A percentile compares a stretch with the other conserved stretches of the same genome.
These are phyloP conservation scores for Vaccinium darrowii DNA, from an alignment of 148 eudicot genomes.

Conservation along the genomic window DNA sequence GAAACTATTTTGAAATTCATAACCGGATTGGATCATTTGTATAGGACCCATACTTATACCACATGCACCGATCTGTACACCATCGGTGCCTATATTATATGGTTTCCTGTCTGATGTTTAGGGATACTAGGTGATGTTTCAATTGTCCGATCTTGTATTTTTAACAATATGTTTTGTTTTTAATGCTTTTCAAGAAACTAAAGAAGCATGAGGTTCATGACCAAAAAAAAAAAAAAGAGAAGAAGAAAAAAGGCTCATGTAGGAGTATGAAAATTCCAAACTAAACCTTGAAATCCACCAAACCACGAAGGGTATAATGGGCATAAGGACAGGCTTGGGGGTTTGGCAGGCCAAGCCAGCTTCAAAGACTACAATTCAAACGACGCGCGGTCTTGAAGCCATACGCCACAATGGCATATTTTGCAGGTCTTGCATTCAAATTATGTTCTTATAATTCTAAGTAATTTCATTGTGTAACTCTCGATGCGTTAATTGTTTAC, in stretches of 20 bases:
- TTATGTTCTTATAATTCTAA: too few relatives aligned
- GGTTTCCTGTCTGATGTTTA: neutral
- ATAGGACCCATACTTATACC: too few relatives aligned
- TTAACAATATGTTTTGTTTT: neutral
- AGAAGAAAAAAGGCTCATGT: neutral
- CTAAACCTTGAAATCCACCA: neutral
- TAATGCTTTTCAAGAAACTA: neutral
- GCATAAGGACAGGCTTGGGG: neutral
- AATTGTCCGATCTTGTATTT: neutral
- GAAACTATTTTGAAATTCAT: too few relatives aligned
- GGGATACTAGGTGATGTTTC: neutral
- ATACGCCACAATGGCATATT: neutral
- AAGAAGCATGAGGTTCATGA: neutral
- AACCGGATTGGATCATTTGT: too few relatives aligned
- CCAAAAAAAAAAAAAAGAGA: too few relatives aligned
- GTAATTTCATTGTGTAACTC: neutral
- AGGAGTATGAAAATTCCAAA: neutral
- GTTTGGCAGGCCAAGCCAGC: neutral
- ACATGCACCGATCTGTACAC: too few relatives aligned
- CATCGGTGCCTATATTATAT: too few relatives aligned
- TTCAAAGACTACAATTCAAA: too few relatives aligned
- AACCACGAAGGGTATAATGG: neutral
- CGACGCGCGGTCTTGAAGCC: neutral
- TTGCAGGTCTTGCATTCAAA: neutral
- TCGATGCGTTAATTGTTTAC: neutral